Evolutionary conservation across 306 rosid species (phyloP), one percentile per base, ranked within the genome.

Genomic region (Delonix regia): DNA sequence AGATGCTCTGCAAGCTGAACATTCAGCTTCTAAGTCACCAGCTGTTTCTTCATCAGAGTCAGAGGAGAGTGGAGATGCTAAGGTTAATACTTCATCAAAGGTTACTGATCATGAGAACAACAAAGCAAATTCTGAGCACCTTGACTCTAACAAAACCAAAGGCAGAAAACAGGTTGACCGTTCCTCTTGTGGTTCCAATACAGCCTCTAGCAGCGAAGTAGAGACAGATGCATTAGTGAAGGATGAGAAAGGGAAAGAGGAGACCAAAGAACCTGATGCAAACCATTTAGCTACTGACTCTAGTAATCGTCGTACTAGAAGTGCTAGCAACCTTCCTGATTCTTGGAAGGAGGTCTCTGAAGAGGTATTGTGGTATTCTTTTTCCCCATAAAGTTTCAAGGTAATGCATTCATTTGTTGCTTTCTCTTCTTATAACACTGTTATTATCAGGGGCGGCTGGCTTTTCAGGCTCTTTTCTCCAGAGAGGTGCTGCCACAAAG

Each of bases 311-410:
- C 93, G 97, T 34, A 21, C 69, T 86, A 89, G 89, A 90, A 88
- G 84, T 52, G 7, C 56, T 76, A 13, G 78, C 92, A 84, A 65
- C 87, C 57, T 85, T 36, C 85, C 63, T 71, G 98, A 94, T 73
- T 84, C 93, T 78, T 94, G 98, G 98, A 94, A 93, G 83, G 96
- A 83, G 84, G 99, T 95, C 39, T 93, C 98, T 60, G 94, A 90
- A 87, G 98, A 87, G 99, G 99, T 91, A 90, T 59, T 28, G 16
- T 21, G 68, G 49, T 75, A n/a, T n/a, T 53, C 48, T 45, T 64
- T 36, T 9, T 24, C 34, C 34, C 27, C 14, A 52, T 75, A 53
- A 52, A 77, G 25, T 80, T 71, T 82, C 24, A 9, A 14, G 36
- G 33, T 49, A 72, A 44, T 70, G 53, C 47, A 49, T 78, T 22